Evolutionary conservation across 2,329 filamentous ascomycete species (phyloP), one percentile per base, ranked within the genome.

Genomic region (Monilinia fructicola): DNA sequence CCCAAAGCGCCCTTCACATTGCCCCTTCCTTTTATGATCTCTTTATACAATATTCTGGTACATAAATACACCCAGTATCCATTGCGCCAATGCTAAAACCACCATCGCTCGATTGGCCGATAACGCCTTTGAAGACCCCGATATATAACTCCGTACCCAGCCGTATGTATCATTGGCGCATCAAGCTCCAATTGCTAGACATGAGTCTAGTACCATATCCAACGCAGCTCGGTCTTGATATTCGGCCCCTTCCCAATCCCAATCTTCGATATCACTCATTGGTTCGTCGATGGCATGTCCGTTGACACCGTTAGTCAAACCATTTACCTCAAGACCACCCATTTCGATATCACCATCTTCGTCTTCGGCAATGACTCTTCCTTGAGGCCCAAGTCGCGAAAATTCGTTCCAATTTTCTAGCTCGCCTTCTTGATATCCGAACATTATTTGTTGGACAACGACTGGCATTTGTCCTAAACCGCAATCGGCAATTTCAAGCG

Each of bases 401-500:
- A 87, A 86, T 71, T 88, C 84, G 54, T 85, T 78, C 80, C 85
- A 88, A 66, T 85, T 82, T 71, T 92, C 90, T 18, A 92, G 81
- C 76, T 93, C 90, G 65, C 90, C 89, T 74, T 95, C 92, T 42
- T 90, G 83, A 74, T 91, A 93, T 7, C 85, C 84, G 69, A 87
- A 85, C 73, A 89, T 81, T 55, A 97, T 86, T 64, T 87, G 84
- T 53, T 90, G 88, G 38, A 87, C 84, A 48, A 96, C 81, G 31
- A 92, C 82, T 0, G 91, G 92, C 79, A 95, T 93, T 68, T 91
- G 87, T 12, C 88, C 87, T 69, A 96, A 83, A 67, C 91, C 89
- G 35, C 85, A 86, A 64, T 95, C 91, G 16, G 90, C 88, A 70
- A 97, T 84, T 67, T 90, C 86, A 21, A 96, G 77, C 0, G 91